phyloP scores from a whole-genome alignment of 345 rosid genomes.

The Triadica sebifera region DNA sequence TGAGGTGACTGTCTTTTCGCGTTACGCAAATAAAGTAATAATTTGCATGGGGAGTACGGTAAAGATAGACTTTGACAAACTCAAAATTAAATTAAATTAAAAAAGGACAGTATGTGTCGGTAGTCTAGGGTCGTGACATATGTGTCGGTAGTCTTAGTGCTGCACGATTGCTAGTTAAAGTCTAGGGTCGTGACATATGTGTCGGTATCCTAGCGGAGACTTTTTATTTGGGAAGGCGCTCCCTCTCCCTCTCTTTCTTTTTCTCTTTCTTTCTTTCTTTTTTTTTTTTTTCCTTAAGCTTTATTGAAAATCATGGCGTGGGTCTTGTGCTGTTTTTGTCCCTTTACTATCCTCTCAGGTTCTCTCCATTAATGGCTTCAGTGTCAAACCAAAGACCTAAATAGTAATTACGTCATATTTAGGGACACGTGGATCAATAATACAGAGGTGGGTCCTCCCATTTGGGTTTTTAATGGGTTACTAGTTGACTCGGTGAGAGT shows the following conservation, averaged over 20 bases:
- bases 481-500: conserved; percentile 18
- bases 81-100: not conserved
- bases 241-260: no score
- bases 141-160: no score
- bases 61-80: conserved; percentile 27
- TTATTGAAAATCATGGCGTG: conserved; percentile 39
- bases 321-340: conserved; percentile 31
- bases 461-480: not conserved
- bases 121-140: no score
- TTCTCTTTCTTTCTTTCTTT: no score
- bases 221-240: no score
- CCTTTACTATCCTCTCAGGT: conserved; percentile 7
- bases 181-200: no score
- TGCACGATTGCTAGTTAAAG: no score
- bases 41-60: conserved; percentile 37
- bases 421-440: conserved; percentile 41
- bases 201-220: no score
- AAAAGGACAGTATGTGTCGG: conserved; percentile 22
- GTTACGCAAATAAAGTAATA: conserved; percentile 22
- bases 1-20: conserved; percentile 27
- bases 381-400: conserved; percentile 26
- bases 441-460: conserved; percentile 25
- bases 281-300: not conserved
- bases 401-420: conserved; percentile 18
- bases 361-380: conserved; percentile 9